Percentiles rank a stretch among this genome's conserved stretches.
phyloP scores from a whole-genome alignment of 1,284 basidiomycete genomes.

The Cutaneotrichosporon cavernicola region DNA sequence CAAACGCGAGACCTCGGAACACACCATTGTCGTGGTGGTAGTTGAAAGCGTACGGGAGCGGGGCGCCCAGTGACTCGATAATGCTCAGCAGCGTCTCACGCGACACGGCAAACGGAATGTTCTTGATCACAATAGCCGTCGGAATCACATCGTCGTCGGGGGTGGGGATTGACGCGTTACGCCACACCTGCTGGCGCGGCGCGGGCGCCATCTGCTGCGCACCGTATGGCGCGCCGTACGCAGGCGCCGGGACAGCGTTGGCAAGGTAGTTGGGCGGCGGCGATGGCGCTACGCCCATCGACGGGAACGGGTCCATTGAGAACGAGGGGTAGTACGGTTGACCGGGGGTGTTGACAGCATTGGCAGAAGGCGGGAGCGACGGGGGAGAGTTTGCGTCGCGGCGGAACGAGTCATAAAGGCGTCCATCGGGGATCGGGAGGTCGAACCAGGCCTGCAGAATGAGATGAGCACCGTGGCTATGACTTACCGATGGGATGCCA shows the following conservation, averaged over 20 bases:
- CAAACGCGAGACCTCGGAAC: conserved; percentile 97
- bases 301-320: conserved; percentile 22
- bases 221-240: conserved; percentile 33
- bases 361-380: conserved; percentile 44
- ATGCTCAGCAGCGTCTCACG: conserved; percentile 93
- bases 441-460: conserved; percentile 46
- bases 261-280: conserved; percentile 39
- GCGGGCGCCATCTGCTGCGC: conserved; percentile 32
- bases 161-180: conserved; percentile 17
- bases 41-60: conserved; percentile 99
- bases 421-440: conserved; percentile 24
- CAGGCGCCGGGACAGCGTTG: conserved; percentile 28
- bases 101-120: conserved; percentile 98
- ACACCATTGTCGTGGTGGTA: conserved; percentile 94
- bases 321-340: conserved; percentile 25
- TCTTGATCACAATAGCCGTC: conserved; percentile 99
- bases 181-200: conserved; percentile 15
- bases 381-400: conserved; percentile 41
- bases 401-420: conserved; percentile 33
- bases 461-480: neutral
- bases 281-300: conserved; percentile 44
- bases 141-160: conserved; percentile 86
- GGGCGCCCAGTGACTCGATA: conserved; percentile 91
- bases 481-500: conserved; percentile 45
- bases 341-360: conserved; percentile 32